A percentile compares a stretch with the other conserved stretches of the same genome.
Evolutionary conservation across 192 early-diverging fungal genomes (phyloP).

Genomic region (Spinellus fusiger): DNA sequence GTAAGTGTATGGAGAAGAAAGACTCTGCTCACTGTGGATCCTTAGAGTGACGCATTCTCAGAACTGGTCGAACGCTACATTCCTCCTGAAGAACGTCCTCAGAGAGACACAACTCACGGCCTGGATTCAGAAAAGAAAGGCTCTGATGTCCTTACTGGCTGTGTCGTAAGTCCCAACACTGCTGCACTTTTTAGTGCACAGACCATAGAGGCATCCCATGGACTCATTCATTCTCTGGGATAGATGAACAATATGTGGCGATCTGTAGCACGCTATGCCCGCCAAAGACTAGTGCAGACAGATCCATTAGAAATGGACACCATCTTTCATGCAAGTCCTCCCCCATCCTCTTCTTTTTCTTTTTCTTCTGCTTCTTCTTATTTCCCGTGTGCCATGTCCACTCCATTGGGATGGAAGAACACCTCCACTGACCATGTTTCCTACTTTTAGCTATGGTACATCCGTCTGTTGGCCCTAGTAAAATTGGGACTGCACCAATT

Average conservation of each 20-base stretch:
- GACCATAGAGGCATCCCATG: no score
- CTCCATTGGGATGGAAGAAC: no score
- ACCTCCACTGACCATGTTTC: no score
- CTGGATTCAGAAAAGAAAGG: constrained; percentile 33
- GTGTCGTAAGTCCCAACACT: constrained; percentile 23
- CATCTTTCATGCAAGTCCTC: constrained; percentile 35
- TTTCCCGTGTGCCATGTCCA: no score
- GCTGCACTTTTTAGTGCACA: not conserved
- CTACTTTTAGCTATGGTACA: constrained; percentile 44
- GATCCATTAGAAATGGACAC: constrained; percentile 28
- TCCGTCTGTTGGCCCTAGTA: constrained; percentile 37
- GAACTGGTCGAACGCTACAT: constrained; percentile 39
- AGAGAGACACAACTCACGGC: constrained; percentile 30
- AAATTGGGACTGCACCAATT: constrained; percentile 43
- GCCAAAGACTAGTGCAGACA: constrained; percentile 35
- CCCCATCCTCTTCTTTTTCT: not conserved
- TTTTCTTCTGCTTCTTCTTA: not conserved
- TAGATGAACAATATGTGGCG: constrained; percentile 49
- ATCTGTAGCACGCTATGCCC: constrained; percentile 38
- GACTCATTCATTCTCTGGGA: not conserved
- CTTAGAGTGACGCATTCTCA: constrained; percentile 38
- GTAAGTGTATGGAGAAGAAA: constrained; percentile 21
- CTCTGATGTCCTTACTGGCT: constrained; percentile 28
- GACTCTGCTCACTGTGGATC: not conserved
- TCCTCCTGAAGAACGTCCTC: constrained; percentile 37